Evolutionary conservation across 805 yeast genomes (phyloP).

Genomic region (Saccharomycopsis guyanensis): DNA sequence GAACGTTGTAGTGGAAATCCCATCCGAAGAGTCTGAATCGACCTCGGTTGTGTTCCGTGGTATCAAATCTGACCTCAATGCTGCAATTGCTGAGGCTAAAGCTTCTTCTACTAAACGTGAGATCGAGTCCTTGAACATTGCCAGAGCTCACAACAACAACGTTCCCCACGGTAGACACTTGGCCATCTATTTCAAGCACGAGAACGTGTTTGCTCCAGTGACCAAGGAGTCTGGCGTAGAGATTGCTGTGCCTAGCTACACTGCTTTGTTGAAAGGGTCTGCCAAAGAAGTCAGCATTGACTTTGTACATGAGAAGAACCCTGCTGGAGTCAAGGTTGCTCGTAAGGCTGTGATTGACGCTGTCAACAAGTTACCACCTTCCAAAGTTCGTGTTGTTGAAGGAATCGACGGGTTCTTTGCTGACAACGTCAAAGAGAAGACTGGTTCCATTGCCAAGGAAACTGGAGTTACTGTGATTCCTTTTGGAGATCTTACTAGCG

Average conservation of each 20-base stretch:
- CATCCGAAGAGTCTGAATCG: conserved; percentile 35
- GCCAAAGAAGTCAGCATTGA: conserved; percentile 47
- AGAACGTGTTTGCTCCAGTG: conserved; percentile 39
- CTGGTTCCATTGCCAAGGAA: conserved; percentile 35
- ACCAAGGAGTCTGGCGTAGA: conserved; percentile 36
- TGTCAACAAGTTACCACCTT: conserved; percentile 70
- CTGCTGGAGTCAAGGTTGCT: conserved; percentile 47
- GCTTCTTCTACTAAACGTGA: conserved; percentile 49
- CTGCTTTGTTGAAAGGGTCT: conserved; percentile 35
- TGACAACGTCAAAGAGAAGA: conserved; percentile 35
- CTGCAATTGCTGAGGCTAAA: conserved; percentile 59
- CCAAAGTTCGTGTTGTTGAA: conserved; percentile 44
- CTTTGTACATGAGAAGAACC: conserved; percentile 42
- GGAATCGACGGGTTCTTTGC: conserved; percentile 64
- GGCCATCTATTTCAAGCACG: conserved; percentile 54
- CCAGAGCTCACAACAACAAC: conserved; percentile 83
- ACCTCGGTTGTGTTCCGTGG: conserved; percentile 57
- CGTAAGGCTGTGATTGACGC: conserved; percentile 64
- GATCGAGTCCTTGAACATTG: conserved; percentile 68
- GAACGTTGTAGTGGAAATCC: conserved; percentile 51
- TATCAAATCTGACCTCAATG: conserved; percentile 44
- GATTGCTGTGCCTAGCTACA: conserved; percentile 40
- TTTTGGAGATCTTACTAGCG: conserved; percentile 40
- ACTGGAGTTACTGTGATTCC: conserved; percentile 52
- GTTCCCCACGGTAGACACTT: conserved; percentile 67